Evolutionary conservation across 139 green algal genomes (phyloP).

Genomic region (Picocystis salinarum): DNA sequence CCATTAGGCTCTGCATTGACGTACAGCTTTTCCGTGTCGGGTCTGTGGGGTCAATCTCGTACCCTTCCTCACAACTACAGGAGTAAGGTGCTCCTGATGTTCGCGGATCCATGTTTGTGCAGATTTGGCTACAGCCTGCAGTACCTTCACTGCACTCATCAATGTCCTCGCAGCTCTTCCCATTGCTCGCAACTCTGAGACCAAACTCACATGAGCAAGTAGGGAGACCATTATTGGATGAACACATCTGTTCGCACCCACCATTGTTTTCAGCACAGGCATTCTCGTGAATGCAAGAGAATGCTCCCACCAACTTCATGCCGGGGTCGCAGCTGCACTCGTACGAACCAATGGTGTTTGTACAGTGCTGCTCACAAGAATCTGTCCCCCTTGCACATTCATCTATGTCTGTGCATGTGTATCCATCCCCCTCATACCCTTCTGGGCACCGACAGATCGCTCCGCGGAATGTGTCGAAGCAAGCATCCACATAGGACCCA

Average conservation of each 20-base stretch:
- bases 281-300: neutral
- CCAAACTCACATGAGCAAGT: neutral
- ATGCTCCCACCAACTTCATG: neutral
- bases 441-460: constrained; percentile 39
- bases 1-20: neutral
- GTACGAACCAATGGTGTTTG: neutral
- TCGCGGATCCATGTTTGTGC: neutral
- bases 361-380: neutral
- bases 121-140: neutral
- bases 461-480: constrained; percentile 53
- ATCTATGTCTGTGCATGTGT: constrained; percentile 17
- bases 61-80: neutral
- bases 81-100: neutral
- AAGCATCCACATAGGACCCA: no score
- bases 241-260: neutral
- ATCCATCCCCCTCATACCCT: constrained; percentile 5
- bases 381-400: constrained; percentile 13
- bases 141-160: neutral
- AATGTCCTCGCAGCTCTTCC: constrained; percentile 1
- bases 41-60: neutral
- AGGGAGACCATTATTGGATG: neutral
- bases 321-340: neutral
- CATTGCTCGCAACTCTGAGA: neutral
- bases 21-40: neutral
- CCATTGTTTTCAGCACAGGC: neutral